Conservation (phyloP, 306 rosid genomes). For the Malus asiatica region DNA sequence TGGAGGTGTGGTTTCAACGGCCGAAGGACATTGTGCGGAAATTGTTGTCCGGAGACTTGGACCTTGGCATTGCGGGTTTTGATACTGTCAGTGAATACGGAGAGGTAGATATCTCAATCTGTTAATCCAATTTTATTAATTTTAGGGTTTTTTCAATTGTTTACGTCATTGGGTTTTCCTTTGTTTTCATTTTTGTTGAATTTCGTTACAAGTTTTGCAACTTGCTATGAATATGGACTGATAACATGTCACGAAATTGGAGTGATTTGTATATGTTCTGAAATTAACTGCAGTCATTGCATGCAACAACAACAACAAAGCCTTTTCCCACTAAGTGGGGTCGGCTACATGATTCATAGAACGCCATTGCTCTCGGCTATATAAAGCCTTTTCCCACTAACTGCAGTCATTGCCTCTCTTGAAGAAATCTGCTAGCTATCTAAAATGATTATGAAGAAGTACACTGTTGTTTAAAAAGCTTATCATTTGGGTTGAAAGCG, state of each 20-base stretch:
- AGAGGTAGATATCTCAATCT: conserved; percentile 28
- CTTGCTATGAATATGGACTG: background rate
- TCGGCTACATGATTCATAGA: too few relatives aligned
- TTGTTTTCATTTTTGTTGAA: background rate
- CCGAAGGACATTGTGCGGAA: conserved; percentile 84
- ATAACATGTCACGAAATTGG: background rate
- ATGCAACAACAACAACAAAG: too few relatives aligned
- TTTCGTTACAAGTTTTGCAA: background rate
- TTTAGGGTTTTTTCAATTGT: background rate
- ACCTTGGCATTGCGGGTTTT: conserved; percentile 89
- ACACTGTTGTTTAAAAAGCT: background rate
- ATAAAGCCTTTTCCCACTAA: too few relatives aligned
- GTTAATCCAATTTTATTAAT: background rate
- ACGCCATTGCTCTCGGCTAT: too few relatives aligned
- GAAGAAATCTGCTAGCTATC: background rate
- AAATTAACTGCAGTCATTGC: background rate
- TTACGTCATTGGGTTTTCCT: background rate
- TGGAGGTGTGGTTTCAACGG: conserved; percentile 92
- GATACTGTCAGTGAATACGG: conserved; percentile 71
- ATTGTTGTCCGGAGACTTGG: conserved; percentile 78
- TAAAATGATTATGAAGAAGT: background rate
- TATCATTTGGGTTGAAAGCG: background rate
- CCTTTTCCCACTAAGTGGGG: too few relatives aligned
- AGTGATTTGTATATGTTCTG: background rate
- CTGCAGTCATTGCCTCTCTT: background rate